Base-by-base conservation (phyloP, 768 basidiomycete genomes). In the Rhizopogon rudus region DNA sequence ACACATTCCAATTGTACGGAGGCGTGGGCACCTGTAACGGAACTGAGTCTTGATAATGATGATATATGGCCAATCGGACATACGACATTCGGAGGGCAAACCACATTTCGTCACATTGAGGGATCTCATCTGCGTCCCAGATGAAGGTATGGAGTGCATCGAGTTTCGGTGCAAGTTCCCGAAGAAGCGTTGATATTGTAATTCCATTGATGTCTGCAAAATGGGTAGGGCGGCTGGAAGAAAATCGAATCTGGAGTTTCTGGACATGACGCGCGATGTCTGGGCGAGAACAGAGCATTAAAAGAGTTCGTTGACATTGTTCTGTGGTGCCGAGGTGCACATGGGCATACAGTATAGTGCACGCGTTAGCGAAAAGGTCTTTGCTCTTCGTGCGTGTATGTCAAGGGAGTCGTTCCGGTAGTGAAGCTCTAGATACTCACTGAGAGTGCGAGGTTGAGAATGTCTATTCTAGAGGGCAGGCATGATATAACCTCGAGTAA, bases 31-130 rank as follows among this genome's bases (percentile, higher is more conserved):
- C 29, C 88, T 90, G 60, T 28, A 6, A 43, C 43, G 40, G 5
- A 39, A 44, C 54, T 61, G 40, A 54, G 39, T 41, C 16, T 29
- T 17, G 8, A 29, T 35, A 28, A 46, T 3, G 29, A 31, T 14
- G 16, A 14, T 6, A 53, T 46, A 14, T 20, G 5, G 25, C 9
- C 7, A 6, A 28, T 25, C 40, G 9, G 20, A 65, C 79, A 64
- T 60, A 91, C 88, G 81, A 82, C 52, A 81, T 69, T 39, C 86
- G 80, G 61, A 91, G 72, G 43, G 84, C 81, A 57, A 86, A 79
- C 88, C 88, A 91, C 84, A 91, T 86, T 58, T 86, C 83, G 56
- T 90, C 88, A 35, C 77, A 79, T 14, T 84, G 80, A 35, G 83
- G 73, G 7, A 73, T 68, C 64, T 87, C 85, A 12, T 87, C 86